These are phyloP conservation scores for Paxillus rubicundulus DNA, from an alignment of 768 basidiomycete species.

Conservation along the genomic window DNA sequence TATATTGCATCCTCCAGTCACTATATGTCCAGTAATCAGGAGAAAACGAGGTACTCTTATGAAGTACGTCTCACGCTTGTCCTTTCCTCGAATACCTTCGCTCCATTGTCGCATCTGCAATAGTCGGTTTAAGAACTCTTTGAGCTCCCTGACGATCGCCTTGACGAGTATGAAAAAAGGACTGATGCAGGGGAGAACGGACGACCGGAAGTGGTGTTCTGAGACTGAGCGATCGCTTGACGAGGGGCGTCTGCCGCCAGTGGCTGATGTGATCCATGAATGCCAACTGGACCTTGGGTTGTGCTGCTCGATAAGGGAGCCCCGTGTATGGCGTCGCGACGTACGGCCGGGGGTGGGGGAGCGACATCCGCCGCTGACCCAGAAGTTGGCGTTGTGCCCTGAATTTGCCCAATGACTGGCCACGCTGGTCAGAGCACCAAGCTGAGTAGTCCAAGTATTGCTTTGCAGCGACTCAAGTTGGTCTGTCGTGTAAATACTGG, in stretches of 20 bases:
- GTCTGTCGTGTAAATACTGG: no score
- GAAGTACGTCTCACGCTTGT: neutral
- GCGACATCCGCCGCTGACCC: no score
- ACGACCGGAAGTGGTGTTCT: neutral
- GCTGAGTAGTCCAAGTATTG: no score
- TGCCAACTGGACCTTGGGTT: no score
- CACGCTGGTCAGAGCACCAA: no score
- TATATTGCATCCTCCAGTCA: neutral
- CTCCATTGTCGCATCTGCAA: neutral
- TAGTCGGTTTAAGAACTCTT: neutral
- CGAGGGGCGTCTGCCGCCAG: neutral
- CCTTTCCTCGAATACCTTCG: neutral
- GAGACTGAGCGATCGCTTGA: neutral
- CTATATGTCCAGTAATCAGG: neutral
- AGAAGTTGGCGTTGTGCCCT: no score
- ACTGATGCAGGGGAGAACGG: neutral
- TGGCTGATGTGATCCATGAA: no score
- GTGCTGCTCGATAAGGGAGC: no score
- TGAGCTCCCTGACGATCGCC: neutral
- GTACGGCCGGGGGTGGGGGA: no score
- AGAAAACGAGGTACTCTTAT: neutral
- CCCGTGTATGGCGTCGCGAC: no score
- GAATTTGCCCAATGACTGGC: no score
- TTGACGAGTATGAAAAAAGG: neutral
- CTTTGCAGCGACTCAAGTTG: no score